Evolutionary conservation across 306 rosid genomes (phyloP), one percentile per base, ranked within the genome.

Genomic region (Quercus gilva): DNA sequence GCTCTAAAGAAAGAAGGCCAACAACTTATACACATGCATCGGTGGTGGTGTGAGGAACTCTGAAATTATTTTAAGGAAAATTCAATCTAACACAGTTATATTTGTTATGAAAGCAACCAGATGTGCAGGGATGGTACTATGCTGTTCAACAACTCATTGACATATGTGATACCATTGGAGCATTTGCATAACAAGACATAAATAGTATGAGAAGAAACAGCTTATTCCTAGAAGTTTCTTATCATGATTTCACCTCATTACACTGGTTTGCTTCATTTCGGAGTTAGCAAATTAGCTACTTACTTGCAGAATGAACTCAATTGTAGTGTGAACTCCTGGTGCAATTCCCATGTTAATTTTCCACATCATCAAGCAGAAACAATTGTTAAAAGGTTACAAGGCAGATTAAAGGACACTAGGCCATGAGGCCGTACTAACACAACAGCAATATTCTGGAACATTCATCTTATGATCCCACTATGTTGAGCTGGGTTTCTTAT

Each of bases 331-430:
- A 63, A 28, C 41, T 63, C 69, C 33, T 23, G 28, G 2, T 41
- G 28, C 52, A 41, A 4, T 52, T 51, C 20, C 23, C 75, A 49
- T 21, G 23, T 20, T 15, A 81, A 71, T 29, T 43, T 33, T 63
- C 31, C 55, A 43, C 18, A 23, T 41, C 41, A 64, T 53, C 41
- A 56, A 71, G 37, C 59, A 79, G 51, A 75, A 83, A 68, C 6
- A 25, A 78, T 10, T 59, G 55, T 49, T 74, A 25, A 59, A 58
- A 23, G 15, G 53, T 57, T 49, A 56, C 61, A 61, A 28, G 11
- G n/a, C 26, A 57, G 60, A 74, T 18, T 64, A 63, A 18, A 23
- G n/a, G 37, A 28, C 53, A 60, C 33, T 37, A 23, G 55, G 53
- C 61, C 35, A 79, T 60, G 3, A 23, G 68, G 53, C 61, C 35